phyloP scores from a whole-genome alignment of 768 basidiomycete species.

The Lactarius akahatsu region DNA sequence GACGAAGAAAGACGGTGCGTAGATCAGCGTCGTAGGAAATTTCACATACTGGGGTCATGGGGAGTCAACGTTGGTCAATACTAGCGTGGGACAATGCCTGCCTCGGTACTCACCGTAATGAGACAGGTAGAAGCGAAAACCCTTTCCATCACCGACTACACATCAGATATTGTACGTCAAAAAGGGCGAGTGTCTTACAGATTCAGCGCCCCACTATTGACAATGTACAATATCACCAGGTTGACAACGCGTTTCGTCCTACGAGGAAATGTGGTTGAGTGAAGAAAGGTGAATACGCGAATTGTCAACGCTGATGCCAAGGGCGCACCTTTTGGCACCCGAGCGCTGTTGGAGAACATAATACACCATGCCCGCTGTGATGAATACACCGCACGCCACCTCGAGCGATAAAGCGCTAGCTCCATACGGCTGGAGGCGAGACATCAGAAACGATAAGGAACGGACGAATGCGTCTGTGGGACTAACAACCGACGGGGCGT shows the following conservation, averaged over 20 bases:
- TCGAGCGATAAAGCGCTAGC: conserved; percentile 12
- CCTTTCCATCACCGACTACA: not conserved
- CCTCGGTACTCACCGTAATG: conserved; percentile 8
- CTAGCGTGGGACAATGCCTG: not conserved
- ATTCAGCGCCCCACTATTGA: conserved; percentile 21
- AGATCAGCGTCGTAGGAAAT: conserved; percentile 17
- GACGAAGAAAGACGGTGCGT: conserved; percentile 22
- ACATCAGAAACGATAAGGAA: not conserved
- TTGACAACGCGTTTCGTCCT: conserved; percentile 17
- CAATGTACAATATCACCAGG: conserved; percentile 11
- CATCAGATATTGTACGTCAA: not conserved
- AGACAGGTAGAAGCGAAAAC: conserved; percentile 15
- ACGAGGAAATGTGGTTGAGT: not conserved
- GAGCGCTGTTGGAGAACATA: conserved; percentile 20
- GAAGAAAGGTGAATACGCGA: not conserved
- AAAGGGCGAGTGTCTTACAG: conserved; percentile 1
- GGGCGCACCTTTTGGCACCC: conserved; percentile 5
- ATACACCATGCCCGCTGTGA: conserved; percentile 19
- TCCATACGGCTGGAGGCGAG: conserved; percentile 11
- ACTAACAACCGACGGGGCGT: conserved; percentile 13
- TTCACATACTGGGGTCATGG: conserved; percentile 8
- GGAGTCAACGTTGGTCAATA: conserved; percentile 5
- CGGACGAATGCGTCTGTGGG: no score
- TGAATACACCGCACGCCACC: conserved; percentile 13
- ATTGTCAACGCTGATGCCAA: not conserved